Evolutionary conservation across 768 basidiomycete genomes (phyloP).

Genomic region (Hydnomerulius pinastri): DNA sequence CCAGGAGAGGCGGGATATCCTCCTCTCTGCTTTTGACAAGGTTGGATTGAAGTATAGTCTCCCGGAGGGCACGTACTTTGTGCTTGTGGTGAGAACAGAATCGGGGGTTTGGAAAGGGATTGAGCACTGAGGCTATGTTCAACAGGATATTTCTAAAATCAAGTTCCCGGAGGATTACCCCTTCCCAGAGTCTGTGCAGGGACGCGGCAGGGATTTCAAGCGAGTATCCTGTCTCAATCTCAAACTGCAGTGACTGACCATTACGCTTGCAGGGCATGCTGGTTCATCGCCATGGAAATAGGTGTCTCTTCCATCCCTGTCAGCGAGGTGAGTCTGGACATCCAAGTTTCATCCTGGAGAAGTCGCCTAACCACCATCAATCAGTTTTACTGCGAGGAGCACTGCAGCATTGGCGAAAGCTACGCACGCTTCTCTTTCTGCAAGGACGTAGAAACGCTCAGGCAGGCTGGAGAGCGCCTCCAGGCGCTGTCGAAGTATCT

Average conservation of each 20-base stretch:
- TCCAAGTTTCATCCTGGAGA: neutral
- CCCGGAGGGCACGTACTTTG: conserved; percentile 91
- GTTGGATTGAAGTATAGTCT: conserved; percentile 83
- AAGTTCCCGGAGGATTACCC: conserved; percentile 83
- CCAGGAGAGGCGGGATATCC: conserved; percentile 71
- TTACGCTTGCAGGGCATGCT: conserved; percentile 65
- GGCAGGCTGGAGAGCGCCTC: conserved; percentile 80
- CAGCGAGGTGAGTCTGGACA: conserved; percentile 71
- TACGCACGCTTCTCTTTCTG: conserved; percentile 93
- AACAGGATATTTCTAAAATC: conserved; percentile 73
- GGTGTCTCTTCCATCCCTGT: conserved; percentile 94
- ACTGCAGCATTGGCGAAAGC: conserved; percentile 81
- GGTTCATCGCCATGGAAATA: conserved; percentile 91
- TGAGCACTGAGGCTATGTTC: conserved; percentile 7
- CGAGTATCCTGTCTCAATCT: conserved; percentile 31
- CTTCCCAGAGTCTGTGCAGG: conserved; percentile 73
- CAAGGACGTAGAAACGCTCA: conserved; percentile 88
- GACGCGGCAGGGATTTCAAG: conserved; percentile 88
- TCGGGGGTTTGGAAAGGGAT: neutral
- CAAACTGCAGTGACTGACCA: conserved; percentile 11
- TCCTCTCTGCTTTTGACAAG: conserved; percentile 77
- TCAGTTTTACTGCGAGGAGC: conserved; percentile 92
- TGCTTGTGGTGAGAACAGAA: conserved; percentile 65
- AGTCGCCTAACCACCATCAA: conserved; percentile 12
- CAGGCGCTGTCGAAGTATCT: conserved; percentile 72